Conservation (phyloP, 345 rosid species). For the Leavenworthia alabamica region DNA sequence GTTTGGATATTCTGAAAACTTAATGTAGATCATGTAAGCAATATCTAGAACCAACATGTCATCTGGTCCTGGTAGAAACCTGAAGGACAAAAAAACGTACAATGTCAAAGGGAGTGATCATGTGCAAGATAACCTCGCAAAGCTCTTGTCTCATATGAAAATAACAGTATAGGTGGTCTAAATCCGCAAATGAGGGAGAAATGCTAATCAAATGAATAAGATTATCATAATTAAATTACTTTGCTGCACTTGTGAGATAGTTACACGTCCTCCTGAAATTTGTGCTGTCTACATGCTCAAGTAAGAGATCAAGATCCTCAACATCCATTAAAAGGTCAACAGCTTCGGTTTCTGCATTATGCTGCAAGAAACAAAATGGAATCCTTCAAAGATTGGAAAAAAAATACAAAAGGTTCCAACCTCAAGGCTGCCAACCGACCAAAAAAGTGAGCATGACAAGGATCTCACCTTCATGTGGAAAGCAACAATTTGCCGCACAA, state of each 20-base stretch:
- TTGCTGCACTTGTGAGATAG: conserved; percentile 83
- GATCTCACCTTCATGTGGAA: conserved; percentile 84
- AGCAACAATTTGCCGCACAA: conserved; percentile 81
- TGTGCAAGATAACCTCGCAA: too few relatives aligned
- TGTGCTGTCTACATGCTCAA: conserved; percentile 71
- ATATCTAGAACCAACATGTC: conserved; percentile 69
- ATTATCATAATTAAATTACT: conserved; percentile 32
- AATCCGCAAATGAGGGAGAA: not conserved
- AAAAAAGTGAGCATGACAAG: not conserved
- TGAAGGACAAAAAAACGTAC: conserved; percentile 24
- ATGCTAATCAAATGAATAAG: not conserved
- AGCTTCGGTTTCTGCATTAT: conserved; percentile 98
- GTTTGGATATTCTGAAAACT: conserved; percentile 66
- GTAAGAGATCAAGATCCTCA: conserved; percentile 83
- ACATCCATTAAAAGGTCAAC: conserved; percentile 98
- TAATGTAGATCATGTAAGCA: conserved; percentile 66
- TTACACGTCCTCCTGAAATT: conserved; percentile 93
- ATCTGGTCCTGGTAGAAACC: conserved; percentile 95
- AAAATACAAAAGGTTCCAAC: not conserved
- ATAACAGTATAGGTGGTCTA: not conserved
- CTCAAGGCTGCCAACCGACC: not conserved
- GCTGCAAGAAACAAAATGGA: conserved; percentile 40
- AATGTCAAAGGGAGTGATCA: not conserved
- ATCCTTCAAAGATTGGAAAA: not conserved
- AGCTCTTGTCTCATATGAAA: too few relatives aligned